A percentile compares a stretch with the other conserved stretches of the same genome.
Conservation (phyloP, 495 filamentous ascomycete species). For the Podospora pseudocomata region DNA sequence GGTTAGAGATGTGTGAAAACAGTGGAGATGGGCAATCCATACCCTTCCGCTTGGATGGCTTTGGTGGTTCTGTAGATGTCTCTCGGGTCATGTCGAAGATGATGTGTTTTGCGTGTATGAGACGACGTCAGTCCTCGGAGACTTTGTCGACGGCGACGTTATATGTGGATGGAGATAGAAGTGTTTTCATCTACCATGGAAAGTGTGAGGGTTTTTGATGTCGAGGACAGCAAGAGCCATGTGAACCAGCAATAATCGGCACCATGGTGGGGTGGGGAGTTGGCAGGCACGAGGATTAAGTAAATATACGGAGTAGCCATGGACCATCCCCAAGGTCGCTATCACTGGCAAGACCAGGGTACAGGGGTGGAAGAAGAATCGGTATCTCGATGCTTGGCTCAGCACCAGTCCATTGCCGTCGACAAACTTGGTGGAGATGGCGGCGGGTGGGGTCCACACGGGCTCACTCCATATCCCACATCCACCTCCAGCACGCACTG, state of each 20-base stretch:
- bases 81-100: slow-evolving; percentile 13
- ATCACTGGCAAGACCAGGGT: neutral
- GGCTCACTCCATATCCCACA: neutral
- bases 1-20: neutral
- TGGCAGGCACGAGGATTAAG: neutral
- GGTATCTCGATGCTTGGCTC: neutral
- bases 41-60: slow-evolving; percentile 39
- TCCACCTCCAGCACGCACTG: neutral
- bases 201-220: neutral
- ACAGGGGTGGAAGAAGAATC: neutral
- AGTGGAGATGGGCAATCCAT: slow-evolving; percentile 6
- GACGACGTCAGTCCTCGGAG: neutral
- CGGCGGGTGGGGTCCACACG: neutral
- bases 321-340: neutral
- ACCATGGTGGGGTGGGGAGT: neutral
- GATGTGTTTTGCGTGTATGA: neutral
- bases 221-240: neutral
- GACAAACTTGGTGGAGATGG: neutral
- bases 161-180: neutral
- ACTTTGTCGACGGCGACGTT: neutral
- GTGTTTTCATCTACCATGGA: neutral
- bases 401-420: neutral
- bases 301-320: neutral
- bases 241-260: neutral
- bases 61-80: slow-evolving; percentile 28